A percentile compares a stretch with the other conserved stretches of the same genome.
Conservation (phyloP, 1,139 yeast species). For the Candida sanyaensis region DNA sequence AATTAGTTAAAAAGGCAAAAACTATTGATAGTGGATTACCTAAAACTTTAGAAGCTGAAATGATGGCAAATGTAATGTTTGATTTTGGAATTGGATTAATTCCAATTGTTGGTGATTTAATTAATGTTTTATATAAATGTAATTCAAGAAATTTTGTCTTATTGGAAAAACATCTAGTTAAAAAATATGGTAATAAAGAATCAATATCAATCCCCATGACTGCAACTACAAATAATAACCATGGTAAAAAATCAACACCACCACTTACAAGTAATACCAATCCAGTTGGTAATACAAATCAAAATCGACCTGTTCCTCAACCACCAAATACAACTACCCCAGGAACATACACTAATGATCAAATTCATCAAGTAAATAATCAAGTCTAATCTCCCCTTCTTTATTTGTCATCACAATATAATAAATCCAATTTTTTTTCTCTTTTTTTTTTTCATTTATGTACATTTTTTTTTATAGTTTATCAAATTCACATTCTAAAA, state of each 20-base stretch:
- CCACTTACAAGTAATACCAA: background rate
- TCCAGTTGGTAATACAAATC: background rate
- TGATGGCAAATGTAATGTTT: conserved; percentile 60
- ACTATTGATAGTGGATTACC: conserved; percentile 70
- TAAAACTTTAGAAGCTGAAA: conserved; percentile 40
- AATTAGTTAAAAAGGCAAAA: conserved; percentile 51
- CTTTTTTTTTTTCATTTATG: too few species aligned
- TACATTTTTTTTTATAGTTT: too few species aligned
- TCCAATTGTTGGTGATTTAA: conserved; percentile 72
- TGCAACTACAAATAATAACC: background rate
- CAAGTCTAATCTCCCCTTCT: too few species aligned
- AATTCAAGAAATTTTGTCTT: conserved; percentile 71
- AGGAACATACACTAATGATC: background rate
- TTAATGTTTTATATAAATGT: conserved; percentile 70
- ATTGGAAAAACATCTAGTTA: conserved; percentile 57
- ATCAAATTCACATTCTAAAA: conserved; percentile 26
- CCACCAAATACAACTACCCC: background rate
- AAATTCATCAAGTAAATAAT: background rate
- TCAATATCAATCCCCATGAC: background rate
- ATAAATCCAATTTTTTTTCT: too few species aligned
- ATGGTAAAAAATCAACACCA: background rate
- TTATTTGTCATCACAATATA: too few species aligned
- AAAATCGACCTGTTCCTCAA: conserved; percentile 2
- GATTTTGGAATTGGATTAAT: conserved; percentile 73
- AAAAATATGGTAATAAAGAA: conserved; percentile 29